Base-by-base conservation (phyloP, 129 eudicot genomes). In the Flaveria bidentis region DNA sequence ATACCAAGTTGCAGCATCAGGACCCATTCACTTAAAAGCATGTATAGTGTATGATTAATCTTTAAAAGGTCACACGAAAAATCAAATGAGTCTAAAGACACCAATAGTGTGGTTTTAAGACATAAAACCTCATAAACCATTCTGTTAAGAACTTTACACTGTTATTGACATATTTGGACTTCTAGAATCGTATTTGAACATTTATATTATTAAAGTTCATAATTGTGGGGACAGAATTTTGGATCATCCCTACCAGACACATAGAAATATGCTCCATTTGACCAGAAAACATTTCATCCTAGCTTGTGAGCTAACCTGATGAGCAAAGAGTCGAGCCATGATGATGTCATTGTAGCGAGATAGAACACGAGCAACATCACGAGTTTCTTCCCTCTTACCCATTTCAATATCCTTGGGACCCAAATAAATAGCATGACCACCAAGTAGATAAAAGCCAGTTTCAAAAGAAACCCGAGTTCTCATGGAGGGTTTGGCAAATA, bases 311-410 rank as follows among this genome's bases (percentile, higher is more conserved):
- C 94, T 74, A 79, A 92, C 98, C 98, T 91, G 93, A 82, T 94
- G 99, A 57, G 97, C 97, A 87, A 94, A 94, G 42, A 94, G 89
- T 20, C 99, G 97, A 47, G 99, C 99, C 99, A 94, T 94, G 74
- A 94, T 91, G 70, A 94, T 82, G 72, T 94, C 99, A 84, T 91
- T 94, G 81, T 94, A 94, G 85, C 97, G 90, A 44, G 89, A 94
- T 6, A 94, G 72, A 5, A 94, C 99, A 44, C 97, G 96, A 75
- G 99, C 97, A 78, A 94, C 90, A 78, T 94, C 99, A 70, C 99
- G 92, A 46, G 99, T 94, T 86, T 94, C 99, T 81, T 94, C 99
- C 23, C 99, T 82, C 87, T 94, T 94, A 73, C 99, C 99, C 99
- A 94, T 94, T 83, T 94, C 97, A 81, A 94, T 94, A 80, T 94